Evolutionary conservation across 2,329 filamentous ascomycete genomes (phyloP).

Genomic region (Aspergillus japonicus): DNA sequence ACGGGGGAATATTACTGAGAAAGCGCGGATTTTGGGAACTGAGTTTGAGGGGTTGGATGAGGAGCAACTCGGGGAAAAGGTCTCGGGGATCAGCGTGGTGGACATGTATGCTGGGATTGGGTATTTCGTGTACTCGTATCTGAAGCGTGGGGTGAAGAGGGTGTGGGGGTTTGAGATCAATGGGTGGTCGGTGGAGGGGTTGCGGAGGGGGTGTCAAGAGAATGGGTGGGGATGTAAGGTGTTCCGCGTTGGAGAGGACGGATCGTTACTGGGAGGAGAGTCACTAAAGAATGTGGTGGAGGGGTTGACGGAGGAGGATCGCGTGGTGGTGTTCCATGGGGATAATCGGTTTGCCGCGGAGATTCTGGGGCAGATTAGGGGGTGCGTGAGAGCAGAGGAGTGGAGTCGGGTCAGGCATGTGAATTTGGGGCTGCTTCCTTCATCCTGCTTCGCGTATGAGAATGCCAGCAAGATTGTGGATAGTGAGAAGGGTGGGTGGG

Average conservation of each 20-base stretch:
- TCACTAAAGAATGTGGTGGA: slow-evolving; percentile 34
- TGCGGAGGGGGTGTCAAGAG: slow-evolving; percentile 69
- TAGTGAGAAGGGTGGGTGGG: slow-evolving; percentile 50
- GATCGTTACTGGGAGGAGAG: slow-evolving; percentile 15
- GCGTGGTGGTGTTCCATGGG: slow-evolving; percentile 67
- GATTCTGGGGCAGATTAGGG: slow-evolving; percentile 37
- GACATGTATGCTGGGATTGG: slow-evolving; percentile 93
- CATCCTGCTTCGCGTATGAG: slow-evolving; percentile 50
- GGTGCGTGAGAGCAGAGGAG: slow-evolving; percentile 28
- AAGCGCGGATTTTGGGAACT: slow-evolving; percentile 65
- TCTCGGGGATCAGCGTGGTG: slow-evolving; percentile 48
- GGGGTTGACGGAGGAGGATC: slow-evolving; percentile 44
- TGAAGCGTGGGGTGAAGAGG: slow-evolving; percentile 62
- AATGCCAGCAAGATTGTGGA: slow-evolving; percentile 52
- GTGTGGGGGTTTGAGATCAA: slow-evolving; percentile 91
- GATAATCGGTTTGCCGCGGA: slow-evolving; percentile 59
- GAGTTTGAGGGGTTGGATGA: slow-evolving; percentile 36
- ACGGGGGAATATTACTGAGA: slow-evolving; percentile 85
- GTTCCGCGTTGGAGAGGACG: slow-evolving; percentile 45
- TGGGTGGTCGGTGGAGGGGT: slow-evolving; percentile 79
- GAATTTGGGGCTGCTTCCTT: slow-evolving; percentile 59
- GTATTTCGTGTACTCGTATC: slow-evolving; percentile 88
- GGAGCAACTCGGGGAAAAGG: slow-evolving; percentile 23
- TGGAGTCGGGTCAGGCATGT: slow-evolving; percentile 53
- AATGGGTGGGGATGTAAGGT: slow-evolving; percentile 67